These are phyloP conservation scores for Boletus pseudo-olivaceus DNA, from an alignment of 768 basidiomycete genomes.

Conservation along the genomic window DNA sequence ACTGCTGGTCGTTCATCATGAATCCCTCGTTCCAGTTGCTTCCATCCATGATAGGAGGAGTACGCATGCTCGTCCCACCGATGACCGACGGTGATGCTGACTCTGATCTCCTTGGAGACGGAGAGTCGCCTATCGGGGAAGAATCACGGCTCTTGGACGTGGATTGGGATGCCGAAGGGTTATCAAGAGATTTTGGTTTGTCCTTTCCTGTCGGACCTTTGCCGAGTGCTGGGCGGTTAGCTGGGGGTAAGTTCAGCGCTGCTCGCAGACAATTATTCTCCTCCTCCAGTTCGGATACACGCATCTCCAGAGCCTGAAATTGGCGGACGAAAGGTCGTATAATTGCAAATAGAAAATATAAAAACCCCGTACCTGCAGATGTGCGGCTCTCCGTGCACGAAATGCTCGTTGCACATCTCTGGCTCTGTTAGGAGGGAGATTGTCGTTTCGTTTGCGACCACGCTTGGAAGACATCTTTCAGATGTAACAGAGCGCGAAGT, in stretches of 20 bases:
- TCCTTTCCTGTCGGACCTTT: constrained; percentile 88
- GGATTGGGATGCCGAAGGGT: constrained; percentile 30
- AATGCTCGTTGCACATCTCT: constrained; percentile 89
- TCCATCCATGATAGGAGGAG: constrained; percentile 47
- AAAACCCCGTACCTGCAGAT: constrained; percentile 61
- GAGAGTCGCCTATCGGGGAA: constrained; percentile 57
- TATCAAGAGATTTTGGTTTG: constrained; percentile 57
- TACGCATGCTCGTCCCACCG: constrained; percentile 27
- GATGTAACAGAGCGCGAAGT: constrained; percentile 6
- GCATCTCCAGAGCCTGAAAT: constrained; percentile 70
- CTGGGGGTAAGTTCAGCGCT: constrained; percentile 69
- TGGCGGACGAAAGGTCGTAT: constrained; percentile 29
- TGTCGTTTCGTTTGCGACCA: constrained; percentile 73
- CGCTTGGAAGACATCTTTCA: constrained; percentile 77
- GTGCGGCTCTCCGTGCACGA: constrained; percentile 83
- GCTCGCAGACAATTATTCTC: constrained; percentile 76
- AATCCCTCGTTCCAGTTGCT: constrained; percentile 56
- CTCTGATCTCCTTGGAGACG: constrained; percentile 40
- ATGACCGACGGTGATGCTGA: constrained; percentile 34
- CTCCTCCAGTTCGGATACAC: constrained; percentile 79
- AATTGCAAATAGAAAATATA: constrained; percentile 39
- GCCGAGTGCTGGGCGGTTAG: constrained; percentile 67
- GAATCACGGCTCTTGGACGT: constrained; percentile 59
- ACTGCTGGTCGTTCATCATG: constrained; percentile 46
- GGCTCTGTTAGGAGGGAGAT: constrained; percentile 64